Evolutionary conservation across 768 basidiomycete species (phyloP), one percentile per base, ranked within the genome.

Genomic region (Coprinopsis sp.): DNA sequence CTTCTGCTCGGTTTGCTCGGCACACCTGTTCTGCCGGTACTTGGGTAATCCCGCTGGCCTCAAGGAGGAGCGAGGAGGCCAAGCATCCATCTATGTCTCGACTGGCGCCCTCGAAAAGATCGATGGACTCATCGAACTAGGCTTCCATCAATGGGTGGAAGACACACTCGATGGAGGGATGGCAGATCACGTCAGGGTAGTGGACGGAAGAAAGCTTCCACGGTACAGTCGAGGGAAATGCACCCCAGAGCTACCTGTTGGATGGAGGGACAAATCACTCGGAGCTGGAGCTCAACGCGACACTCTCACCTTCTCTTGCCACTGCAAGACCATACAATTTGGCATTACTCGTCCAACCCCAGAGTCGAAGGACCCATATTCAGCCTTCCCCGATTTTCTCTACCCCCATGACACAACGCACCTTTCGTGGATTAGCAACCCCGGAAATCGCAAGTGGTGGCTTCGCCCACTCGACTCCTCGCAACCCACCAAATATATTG

Each of bases 391-490:
- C 13, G 58, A 61, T 37, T 44, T 61, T 19, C 43, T 57, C 11
- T 49, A 51, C 24, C 51, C 60, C 1, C 45, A 48, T 18, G 34
- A 37, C 27, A 51, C 54, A 8, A 53, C 62, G 3, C 55, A 48
- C 23, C 46, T 58, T 1, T 47, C 59, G 13, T 61, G 52, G 34
- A 45, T 60, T 3, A 37, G 48, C 18, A 63, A 63, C 30, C 22
- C 46, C 0, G 44, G 50, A 1, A 62, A 65, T 46, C 53, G 54
- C 24, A 61, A 66, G 44, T 66, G 63, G 62, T 66, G 64, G 64
- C 49, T 60, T 53, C 52, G 52, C 5, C 56, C 56, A 27, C 24
- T 27, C 3, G 43, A 31, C 14, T 22, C 36, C 8, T 24, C 33
- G 1, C 18, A 39, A 14, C 60, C 58, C 5, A 58, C 57, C 4